Conservation (phyloP, 1,284 basidiomycete genomes). For the Apiotrichum gracile region DNA sequence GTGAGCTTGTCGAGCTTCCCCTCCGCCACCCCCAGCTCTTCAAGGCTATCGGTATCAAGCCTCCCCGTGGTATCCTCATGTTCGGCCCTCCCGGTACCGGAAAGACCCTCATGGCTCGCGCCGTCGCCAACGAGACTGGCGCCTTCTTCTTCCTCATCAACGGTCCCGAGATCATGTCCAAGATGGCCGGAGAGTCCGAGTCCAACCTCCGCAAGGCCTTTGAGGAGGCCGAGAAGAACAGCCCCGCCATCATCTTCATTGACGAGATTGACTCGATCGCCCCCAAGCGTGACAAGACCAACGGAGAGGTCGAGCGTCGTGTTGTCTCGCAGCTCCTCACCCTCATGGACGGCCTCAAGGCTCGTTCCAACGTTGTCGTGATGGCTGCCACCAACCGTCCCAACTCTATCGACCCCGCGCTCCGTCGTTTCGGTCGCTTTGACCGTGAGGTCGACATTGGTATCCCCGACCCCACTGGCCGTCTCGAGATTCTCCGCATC, state of each 20-base stretch:
- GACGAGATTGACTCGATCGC: constrained; percentile 99
- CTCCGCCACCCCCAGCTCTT: constrained; percentile 97
- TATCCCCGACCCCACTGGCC: constrained; percentile 96
- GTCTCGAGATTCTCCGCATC: constrained; percentile 95
- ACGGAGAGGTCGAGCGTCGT: constrained; percentile 98
- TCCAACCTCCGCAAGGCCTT: constrained; percentile 96
- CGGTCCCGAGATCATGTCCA: constrained; percentile 99
- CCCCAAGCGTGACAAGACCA: constrained; percentile 99
- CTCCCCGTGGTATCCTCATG: constrained; percentile 95
- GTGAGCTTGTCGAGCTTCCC: constrained; percentile 96
- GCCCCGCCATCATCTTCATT: constrained; percentile 95
- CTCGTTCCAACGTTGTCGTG: constrained; percentile 96
- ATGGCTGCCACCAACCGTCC: constrained; percentile 97
- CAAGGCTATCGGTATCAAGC: constrained; percentile 99
- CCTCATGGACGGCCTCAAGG: constrained; percentile 97
- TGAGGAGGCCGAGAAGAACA: constrained; percentile 99
- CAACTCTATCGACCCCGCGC: constrained; percentile 97
- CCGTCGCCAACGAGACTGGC: constrained; percentile 98
- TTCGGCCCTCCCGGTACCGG: constrained; percentile 94
- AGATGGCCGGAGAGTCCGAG: constrained; percentile 98
- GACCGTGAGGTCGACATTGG: constrained; percentile 99
- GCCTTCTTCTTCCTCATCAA: constrained; percentile 99
- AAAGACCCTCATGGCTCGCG: constrained; percentile 98
- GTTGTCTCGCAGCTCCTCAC: constrained; percentile 97
- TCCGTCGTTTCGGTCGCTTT: constrained; percentile 96